A percentile compares a stretch with the other conserved stretches of the same genome.
phyloP scores from a whole-genome alignment of 1,139 yeast species.

The Blastobotrys apis region DNA sequence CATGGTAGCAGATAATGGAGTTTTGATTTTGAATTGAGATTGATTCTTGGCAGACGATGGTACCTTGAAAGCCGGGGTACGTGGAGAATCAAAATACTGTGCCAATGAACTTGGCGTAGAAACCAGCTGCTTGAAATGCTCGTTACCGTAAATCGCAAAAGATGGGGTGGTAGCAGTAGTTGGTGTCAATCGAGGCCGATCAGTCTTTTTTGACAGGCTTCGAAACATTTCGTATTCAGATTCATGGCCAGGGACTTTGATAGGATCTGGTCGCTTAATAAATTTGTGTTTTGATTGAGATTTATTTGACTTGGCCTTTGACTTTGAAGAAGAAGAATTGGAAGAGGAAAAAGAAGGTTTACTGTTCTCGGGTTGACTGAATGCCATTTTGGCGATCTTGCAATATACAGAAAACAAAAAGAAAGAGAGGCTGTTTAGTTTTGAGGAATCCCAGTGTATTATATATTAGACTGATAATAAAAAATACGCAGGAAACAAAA shows the following conservation, averaged over 20 bases:
- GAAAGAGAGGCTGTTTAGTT: no score
- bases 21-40: neutral
- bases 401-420: no score
- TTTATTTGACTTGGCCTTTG: no score
- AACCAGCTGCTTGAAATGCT: slow-evolving; percentile 9
- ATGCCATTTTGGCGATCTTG: neutral
- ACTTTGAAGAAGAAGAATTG: neutral
- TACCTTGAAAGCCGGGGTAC: slow-evolving; percentile 8
- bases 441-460: no score
- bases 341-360: no score
- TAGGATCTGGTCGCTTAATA: slow-evolving; percentile 15
- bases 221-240: slow-evolving; percentile 1
- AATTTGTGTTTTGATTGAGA: neutral
- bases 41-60: neutral
- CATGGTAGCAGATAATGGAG: neutral
- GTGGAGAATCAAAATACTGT: slow-evolving; percentile 8
- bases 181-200: slow-evolving; percentile 17
- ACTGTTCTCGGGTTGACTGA: neutral
- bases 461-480: no score
- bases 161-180: slow-evolving; percentile 25
- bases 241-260: slow-evolving; percentile 5
- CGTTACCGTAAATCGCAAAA: slow-evolving; percentile 20
- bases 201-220: slow-evolving; percentile 1
- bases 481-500: no score
- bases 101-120: slow-evolving; percentile 5